Conservation (phyloP, 1,284 basidiomycete genomes). For the Lentinula novae-zelandiae region DNA sequence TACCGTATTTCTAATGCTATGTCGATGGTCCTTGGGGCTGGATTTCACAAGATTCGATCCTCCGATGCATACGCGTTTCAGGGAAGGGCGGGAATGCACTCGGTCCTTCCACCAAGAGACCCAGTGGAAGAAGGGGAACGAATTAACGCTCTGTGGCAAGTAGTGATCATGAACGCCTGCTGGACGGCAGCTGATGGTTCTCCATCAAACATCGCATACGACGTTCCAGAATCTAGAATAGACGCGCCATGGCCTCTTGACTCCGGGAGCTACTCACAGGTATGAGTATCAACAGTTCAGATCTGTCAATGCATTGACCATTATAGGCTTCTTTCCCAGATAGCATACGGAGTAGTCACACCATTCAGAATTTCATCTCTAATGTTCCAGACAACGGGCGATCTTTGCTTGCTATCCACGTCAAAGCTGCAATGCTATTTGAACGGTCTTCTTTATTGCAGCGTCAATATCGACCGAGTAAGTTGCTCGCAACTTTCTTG, state of each 20-base stretch:
- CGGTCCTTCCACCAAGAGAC: conserved; percentile 22
- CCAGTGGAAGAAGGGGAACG: conserved; percentile 37
- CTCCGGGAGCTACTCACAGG: conserved; percentile 8
- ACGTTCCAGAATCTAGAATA: conserved; percentile 21
- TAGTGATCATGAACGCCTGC: conserved; percentile 33
- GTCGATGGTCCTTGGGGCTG: conserved; percentile 31
- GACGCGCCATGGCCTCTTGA: conserved; percentile 40
- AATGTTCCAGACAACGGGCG: conserved; percentile 14
- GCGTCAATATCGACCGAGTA: conserved; percentile 17
- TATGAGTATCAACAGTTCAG: neutral
- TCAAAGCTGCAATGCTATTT: conserved; percentile 24
- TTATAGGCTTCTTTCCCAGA: conserved; percentile 7
- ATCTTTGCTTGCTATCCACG: conserved; percentile 20
- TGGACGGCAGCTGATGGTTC: conserved; percentile 24
- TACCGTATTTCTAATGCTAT: conserved; percentile 36
- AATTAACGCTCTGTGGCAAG: conserved; percentile 40
- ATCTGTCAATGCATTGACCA: neutral
- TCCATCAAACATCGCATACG: conserved; percentile 20
- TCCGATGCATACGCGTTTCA: conserved; percentile 7
- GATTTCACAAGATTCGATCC: conserved; percentile 33
- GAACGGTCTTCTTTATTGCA: conserved; percentile 19
- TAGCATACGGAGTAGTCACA: conserved; percentile 9
- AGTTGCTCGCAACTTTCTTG: neutral
- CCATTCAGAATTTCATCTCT: conserved; percentile 21
- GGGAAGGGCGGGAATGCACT: conserved; percentile 6